Evolutionary conservation across 306 rosid species (phyloP).

Genomic region (Alnus rubra): DNA sequence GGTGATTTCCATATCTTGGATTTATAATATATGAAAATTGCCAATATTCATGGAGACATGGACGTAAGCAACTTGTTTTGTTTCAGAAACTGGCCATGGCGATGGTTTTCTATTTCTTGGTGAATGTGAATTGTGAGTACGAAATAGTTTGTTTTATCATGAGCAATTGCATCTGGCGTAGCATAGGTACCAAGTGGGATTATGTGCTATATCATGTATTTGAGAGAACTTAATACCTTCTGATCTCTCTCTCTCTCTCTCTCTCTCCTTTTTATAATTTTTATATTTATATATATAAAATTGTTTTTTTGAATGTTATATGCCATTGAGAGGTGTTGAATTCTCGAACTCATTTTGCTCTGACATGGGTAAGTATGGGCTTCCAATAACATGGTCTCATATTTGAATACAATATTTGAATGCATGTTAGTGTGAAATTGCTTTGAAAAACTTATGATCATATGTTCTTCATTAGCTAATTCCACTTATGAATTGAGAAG

Average conservation of each 20-base stretch:
- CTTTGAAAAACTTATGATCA: constrained; percentile 1
- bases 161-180: not conserved
- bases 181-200: constrained; percentile 5
- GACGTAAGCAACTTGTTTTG: constrained; percentile 3
- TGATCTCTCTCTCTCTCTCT: not conserved
- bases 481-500: constrained; percentile 4
- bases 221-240: not conserved
- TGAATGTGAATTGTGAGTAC: not conserved
- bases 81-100: not conserved
- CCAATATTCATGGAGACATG: not conserved
- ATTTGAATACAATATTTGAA: not conserved
- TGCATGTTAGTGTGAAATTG: not conserved
- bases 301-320: not conserved
- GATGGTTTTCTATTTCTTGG: not conserved
- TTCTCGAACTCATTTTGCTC: not conserved
- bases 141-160: not conserved
- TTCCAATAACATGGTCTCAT: not conserved
- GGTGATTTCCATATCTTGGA: not conserved
- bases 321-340: not conserved
- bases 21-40: not conserved
- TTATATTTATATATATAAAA: not conserved
- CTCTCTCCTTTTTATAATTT: not conserved
- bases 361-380: not conserved
- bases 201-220: not conserved
- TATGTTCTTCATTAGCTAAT: not conserved